These are phyloP conservation scores for Rhinocladiella similis DNA, from an alignment of 2,329 filamentous ascomycete genomes.

Conservation along the genomic window DNA sequence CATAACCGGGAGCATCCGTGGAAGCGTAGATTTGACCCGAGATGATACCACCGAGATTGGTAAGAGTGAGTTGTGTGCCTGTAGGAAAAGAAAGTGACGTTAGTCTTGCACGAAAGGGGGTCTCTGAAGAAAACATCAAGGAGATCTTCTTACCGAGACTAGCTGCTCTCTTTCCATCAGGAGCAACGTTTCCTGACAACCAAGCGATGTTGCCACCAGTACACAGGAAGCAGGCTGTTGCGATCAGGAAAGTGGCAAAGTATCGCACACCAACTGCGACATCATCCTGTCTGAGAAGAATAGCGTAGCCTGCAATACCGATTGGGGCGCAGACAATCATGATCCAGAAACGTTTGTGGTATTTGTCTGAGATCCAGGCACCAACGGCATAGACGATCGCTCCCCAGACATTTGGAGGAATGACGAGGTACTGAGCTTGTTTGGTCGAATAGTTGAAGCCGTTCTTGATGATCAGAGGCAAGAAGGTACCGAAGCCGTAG, in stretches of 20 bases:
- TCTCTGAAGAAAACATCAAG: not conserved
- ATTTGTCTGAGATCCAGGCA: slow-evolving; percentile 33
- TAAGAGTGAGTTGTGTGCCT: slow-evolving; percentile 22
- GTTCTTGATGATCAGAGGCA: slow-evolving; percentile 56
- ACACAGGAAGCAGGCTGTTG: slow-evolving; percentile 36
- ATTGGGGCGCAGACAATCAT: slow-evolving; percentile 36
- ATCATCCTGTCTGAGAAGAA: slow-evolving; percentile 32
- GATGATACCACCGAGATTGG: slow-evolving; percentile 49
- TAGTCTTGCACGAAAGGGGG: not conserved
- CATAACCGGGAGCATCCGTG: slow-evolving; percentile 18
- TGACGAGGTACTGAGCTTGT: slow-evolving; percentile 38
- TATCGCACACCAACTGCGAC: slow-evolving; percentile 31
- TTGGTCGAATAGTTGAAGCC: slow-evolving; percentile 53
- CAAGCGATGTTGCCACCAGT: slow-evolving; percentile 33
- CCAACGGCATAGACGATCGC: slow-evolving; percentile 33
- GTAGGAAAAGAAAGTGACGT: not conserved
- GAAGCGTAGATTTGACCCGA: slow-evolving; percentile 25
- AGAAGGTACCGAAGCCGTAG: slow-evolving; percentile 53
- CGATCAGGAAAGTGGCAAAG: slow-evolving; percentile 33
- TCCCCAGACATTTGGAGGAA: slow-evolving; percentile 37
- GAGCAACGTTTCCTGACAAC: slow-evolving; percentile 34
- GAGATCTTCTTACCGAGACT: slow-evolving; percentile 37
- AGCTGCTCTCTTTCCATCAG: slow-evolving; percentile 34
- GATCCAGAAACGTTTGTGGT: slow-evolving; percentile 37
- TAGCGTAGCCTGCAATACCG: slow-evolving; percentile 37